phyloP scores from a whole-genome alignment of 208 protist species.

The Wallacemonas collosoma region DNA sequence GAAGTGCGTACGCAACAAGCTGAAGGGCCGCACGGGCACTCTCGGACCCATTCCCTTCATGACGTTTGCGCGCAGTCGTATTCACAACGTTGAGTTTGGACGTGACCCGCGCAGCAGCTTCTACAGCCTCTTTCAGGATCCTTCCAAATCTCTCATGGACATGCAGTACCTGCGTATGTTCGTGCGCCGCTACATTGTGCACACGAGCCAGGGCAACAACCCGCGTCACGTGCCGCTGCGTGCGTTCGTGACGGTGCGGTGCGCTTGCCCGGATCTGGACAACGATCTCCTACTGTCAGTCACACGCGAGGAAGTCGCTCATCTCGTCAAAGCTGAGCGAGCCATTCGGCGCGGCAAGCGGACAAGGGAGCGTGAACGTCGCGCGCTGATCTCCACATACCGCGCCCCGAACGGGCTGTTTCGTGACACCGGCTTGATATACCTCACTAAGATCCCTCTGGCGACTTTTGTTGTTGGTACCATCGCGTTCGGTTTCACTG shows the following conservation, averaged over 20 bases:
- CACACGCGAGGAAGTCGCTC: constrained; percentile 63
- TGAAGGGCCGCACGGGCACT: constrained; percentile 12
- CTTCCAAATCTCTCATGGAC: constrained; percentile 54
- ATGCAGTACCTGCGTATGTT: constrained; percentile 89
- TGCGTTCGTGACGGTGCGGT: constrained; percentile 62
- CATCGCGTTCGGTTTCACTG: not conserved
- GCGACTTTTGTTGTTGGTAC: not conserved
- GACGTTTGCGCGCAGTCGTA: constrained; percentile 68
- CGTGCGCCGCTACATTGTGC: constrained; percentile 77
- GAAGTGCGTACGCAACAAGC: constrained; percentile 17
- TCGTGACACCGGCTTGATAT: constrained; percentile 11
- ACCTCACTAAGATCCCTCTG: constrained; percentile 19
- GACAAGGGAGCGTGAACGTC: constrained; percentile 25
- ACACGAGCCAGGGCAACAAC: constrained; percentile 78
- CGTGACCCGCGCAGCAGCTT: constrained; percentile 52
- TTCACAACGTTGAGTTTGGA: constrained; percentile 76
- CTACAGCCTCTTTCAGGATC: constrained; percentile 67
- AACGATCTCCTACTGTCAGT: constrained; percentile 49
- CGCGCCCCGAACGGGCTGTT: constrained; percentile 14
- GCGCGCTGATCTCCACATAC: constrained; percentile 38
- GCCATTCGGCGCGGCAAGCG: constrained; percentile 45
- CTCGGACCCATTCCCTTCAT: constrained; percentile 77
- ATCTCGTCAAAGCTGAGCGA: constrained; percentile 63
- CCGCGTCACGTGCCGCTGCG: constrained; percentile 57
- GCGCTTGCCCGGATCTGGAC: constrained; percentile 58